Evolutionary conservation across 2,329 filamentous ascomycete species (phyloP).

Genomic region (Pseudopithomyces chartarum): DNA sequence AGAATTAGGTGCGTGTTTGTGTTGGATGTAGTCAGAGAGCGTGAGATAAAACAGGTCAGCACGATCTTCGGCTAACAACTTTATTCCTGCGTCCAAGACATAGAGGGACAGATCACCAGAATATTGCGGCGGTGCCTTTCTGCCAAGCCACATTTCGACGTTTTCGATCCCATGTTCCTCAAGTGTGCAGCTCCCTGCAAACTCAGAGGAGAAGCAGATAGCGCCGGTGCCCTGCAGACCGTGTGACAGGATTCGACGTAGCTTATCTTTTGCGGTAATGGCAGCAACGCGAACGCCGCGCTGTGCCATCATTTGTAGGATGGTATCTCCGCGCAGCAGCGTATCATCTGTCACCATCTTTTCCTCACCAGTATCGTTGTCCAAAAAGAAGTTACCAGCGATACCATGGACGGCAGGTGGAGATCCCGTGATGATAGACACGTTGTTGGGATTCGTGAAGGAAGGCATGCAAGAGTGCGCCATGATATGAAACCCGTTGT

Average conservation of each 20-base stretch:
- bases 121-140: constrained; percentile 47
- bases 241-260: constrained; percentile 49
- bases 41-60: constrained; percentile 52
- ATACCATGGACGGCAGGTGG: constrained; percentile 50
- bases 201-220: constrained; percentile 50
- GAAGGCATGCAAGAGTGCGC: constrained; percentile 51
- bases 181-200: constrained; percentile 34
- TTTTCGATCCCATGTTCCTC: constrained; percentile 44
- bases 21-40: constrained; percentile 53
- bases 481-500: constrained; percentile 46
- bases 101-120: constrained; percentile 52
- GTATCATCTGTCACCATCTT: constrained; percentile 50
- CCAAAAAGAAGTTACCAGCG: constrained; percentile 52
- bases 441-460: constrained; percentile 54
- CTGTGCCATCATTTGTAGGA: constrained; percentile 48
- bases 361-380: constrained; percentile 46
- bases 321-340: constrained; percentile 48
- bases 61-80: constrained; percentile 46
- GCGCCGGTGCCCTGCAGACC: constrained; percentile 31
- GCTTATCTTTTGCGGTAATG: constrained; percentile 53
- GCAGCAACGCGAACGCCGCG: constrained; percentile 49
- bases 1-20: constrained; percentile 48
- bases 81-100: constrained; percentile 52
- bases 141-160: constrained; percentile 47
- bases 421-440: constrained; percentile 52